Conservation (phyloP, 768 basidiomycete species). For the Suillus occidentalis region DNA sequence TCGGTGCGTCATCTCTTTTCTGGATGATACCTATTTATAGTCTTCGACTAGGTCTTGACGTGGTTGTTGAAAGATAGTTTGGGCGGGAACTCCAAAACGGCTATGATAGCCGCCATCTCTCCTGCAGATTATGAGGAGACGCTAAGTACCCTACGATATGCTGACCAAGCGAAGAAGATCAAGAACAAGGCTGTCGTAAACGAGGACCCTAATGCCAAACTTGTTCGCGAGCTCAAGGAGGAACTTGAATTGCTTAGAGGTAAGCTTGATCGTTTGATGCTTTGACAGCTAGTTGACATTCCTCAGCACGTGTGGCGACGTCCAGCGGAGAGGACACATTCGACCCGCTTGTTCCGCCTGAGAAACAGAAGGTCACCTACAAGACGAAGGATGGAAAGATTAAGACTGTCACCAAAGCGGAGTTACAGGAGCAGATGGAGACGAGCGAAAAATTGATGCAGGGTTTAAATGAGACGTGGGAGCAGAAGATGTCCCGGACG, state of each 20-base stretch:
- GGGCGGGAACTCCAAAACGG: constrained; percentile 96
- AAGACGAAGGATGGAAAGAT: constrained; percentile 90
- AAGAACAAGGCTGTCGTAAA: constrained; percentile 99
- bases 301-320: constrained; percentile 70
- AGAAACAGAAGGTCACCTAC: constrained; percentile 95
- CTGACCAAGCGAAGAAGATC: constrained; percentile 99
- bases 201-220: constrained; percentile 99
- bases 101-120: constrained; percentile 98
- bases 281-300: constrained; percentile 13
- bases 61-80: constrained; percentile 98
- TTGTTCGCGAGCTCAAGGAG: constrained; percentile 98
- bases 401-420: constrained; percentile 95
- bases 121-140: constrained; percentile 99
- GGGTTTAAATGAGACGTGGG: constrained; percentile 93
- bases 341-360: constrained; percentile 87
- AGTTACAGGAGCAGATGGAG: constrained; percentile 96
- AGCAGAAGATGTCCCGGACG: constrained; percentile 88
- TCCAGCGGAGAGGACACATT: constrained; percentile 70
- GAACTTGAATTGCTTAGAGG: constrained; percentile 91
- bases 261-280: constrained; percentile 32
- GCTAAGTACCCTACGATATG: constrained; percentile 93
- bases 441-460: constrained; percentile 94
- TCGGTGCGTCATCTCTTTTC: constrained; percentile 57
- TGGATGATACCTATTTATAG: neutral
- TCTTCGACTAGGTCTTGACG: constrained; percentile 72